Conservation (phyloP, 2,329 filamentous ascomycete species). For the Pseudocercospora cruenta region DNA sequence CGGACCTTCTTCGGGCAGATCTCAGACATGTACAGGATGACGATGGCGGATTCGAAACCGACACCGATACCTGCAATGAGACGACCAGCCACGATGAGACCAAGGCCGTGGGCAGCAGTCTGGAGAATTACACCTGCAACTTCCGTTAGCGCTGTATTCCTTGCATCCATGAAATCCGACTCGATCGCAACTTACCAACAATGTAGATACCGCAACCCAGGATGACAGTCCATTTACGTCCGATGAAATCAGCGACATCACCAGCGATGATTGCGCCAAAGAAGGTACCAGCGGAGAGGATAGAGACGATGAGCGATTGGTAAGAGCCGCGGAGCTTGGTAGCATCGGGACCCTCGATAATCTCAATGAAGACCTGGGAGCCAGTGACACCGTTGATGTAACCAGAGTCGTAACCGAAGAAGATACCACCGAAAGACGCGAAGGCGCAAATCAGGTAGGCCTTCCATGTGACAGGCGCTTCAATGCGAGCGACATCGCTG, state of each 20-base stretch:
- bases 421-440: conserved; percentile 62
- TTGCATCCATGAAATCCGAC: not conserved
- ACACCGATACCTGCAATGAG: conserved; percentile 76
- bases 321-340: conserved; percentile 36
- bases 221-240: conserved; percentile 73
- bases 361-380: conserved; percentile 55
- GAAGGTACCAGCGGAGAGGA: conserved; percentile 73
- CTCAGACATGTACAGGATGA: conserved; percentile 87
- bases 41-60: conserved; percentile 77
- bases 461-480: conserved; percentile 53
- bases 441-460: conserved; percentile 50
- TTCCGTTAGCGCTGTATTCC: not conserved
- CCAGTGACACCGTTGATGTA: conserved; percentile 63
- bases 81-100: conserved; percentile 71
- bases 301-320: conserved; percentile 70
- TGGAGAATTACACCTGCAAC: conserved; percentile 62
- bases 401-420: conserved; percentile 79
- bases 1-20: conserved; percentile 64
- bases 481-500: conserved; percentile 57
- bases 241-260: conserved; percentile 75
- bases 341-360: conserved; percentile 52
- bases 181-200: conserved; percentile 41
- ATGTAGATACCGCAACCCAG: conserved; percentile 72
- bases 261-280: conserved; percentile 77
- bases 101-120: conserved; percentile 60